Evolutionary conservation across 2,329 filamentous ascomycete species (phyloP), one percentile per base, ranked within the genome.

Genomic region (Xylaria sp.): DNA sequence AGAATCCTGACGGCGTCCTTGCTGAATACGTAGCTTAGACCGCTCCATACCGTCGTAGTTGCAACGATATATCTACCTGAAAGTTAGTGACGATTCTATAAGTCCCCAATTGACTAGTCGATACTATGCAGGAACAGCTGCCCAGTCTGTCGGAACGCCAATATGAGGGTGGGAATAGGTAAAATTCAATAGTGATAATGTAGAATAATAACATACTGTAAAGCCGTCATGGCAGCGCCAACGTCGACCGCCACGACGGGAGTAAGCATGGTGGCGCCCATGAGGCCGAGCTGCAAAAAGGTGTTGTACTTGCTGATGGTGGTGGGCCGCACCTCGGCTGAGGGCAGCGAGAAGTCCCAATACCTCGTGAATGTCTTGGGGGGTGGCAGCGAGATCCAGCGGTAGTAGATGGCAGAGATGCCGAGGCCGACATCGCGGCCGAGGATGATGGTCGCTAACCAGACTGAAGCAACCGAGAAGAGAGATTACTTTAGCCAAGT

Each of bases 281-380:
- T 92, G 13, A 99, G 87, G 4, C 91, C 89, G 23, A 99, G 84
- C 80, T 99, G 96, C 74, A 98, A 82, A 52, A 97, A 94, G 0
- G 96, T 99, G 81, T 99, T 99, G 81, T 94, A 91, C 84, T 97
- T 97, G 81, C 91, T 94, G 70, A 97, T 93, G 1, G 87, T 91
- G 0, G 93, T 96, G 0, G 93, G 93, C 69, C 89, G 91, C 6
- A 97, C 93, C 81, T 96, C 93, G 2, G 93, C 93, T 48, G 90
- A 93, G 1, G 93, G 96, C 15, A 99, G 87, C 2, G 92, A 95
- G 78, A 99, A 98, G 81, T 99, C 96, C 96, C 96, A 99, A 82
- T 98, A 99, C 20, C 96, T 86, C 20, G 88, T 83, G 81, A 98
- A 93, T 0, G 96, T 98, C 82, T 98, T 98, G 1, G 96, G 96